phyloP scores from a whole-genome alignment of 2,329 filamentous ascomycete species.

The Nemania bipapillata region DNA sequence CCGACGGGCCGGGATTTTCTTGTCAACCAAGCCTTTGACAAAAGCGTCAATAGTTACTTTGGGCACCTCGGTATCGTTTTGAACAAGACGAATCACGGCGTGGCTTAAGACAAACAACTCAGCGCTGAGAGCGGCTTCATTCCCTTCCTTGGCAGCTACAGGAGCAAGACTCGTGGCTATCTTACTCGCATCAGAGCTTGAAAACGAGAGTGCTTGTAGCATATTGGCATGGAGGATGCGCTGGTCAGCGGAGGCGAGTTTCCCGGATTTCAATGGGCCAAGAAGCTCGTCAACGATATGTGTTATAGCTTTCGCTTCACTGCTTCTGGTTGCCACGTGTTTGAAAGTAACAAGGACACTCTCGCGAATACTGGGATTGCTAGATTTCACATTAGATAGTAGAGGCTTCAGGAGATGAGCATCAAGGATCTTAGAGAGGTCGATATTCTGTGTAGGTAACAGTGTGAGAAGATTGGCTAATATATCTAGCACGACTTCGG shows the following conservation, averaged over 20 bases:
- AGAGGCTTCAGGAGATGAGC: slow-evolving; percentile 84
- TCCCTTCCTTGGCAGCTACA: slow-evolving; percentile 84
- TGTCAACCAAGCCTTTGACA: slow-evolving; percentile 84
- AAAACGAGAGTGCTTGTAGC: slow-evolving; percentile 72
- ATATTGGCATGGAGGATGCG: slow-evolving; percentile 84
- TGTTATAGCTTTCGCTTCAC: slow-evolving; percentile 67
- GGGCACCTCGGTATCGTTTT: slow-evolving; percentile 69
- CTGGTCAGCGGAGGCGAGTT: slow-evolving; percentile 85
- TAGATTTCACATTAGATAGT: slow-evolving; percentile 90
- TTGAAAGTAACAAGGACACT: slow-evolving; percentile 81
- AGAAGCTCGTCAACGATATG: slow-evolving; percentile 82
- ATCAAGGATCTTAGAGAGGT: slow-evolving; percentile 79
- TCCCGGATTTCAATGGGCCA: slow-evolving; percentile 81
- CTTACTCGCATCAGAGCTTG: slow-evolving; percentile 70
- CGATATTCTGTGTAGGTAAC: slow-evolving; percentile 72
- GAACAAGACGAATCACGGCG: slow-evolving; percentile 71
- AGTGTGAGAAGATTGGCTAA: slow-evolving; percentile 77
- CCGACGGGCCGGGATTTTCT: slow-evolving; percentile 79
- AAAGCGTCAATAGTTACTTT: slow-evolving; percentile 76
- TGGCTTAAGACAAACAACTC: slow-evolving; percentile 78
- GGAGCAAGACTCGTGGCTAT: slow-evolving; percentile 73
- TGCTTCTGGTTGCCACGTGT: slow-evolving; percentile 64
- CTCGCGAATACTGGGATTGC: slow-evolving; percentile 78
- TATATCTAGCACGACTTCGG: slow-evolving; percentile 87
- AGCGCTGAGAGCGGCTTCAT: slow-evolving; percentile 80